Evolutionary conservation across 2,329 filamentous ascomycete genomes (phyloP).

Genomic region (Cordyceps cicadae): DNA sequence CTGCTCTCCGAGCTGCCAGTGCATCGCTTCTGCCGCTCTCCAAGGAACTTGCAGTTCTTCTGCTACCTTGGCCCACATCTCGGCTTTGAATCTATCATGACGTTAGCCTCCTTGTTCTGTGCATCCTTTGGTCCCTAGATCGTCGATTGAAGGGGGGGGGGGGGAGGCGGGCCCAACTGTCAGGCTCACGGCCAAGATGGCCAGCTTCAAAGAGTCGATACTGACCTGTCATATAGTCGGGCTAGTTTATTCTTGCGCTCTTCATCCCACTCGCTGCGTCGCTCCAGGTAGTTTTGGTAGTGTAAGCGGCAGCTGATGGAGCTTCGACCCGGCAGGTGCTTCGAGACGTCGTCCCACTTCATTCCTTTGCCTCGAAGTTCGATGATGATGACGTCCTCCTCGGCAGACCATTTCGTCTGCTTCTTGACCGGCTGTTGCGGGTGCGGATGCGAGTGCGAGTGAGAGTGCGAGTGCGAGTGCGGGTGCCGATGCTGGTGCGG

Average conservation of each 20-base stretch:
- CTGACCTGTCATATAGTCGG: slow-evolving; percentile 86
- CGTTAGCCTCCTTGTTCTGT: neutral
- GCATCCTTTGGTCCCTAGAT: neutral
- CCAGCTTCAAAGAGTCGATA: slow-evolving; percentile 12
- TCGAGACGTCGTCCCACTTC: slow-evolving; percentile 99
- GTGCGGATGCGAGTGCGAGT: slow-evolving; percentile 29
- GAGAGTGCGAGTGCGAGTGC: no score
- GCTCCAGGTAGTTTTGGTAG: slow-evolving; percentile 95
- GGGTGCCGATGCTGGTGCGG: slow-evolving; percentile 42
- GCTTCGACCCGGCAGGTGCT: slow-evolving; percentile 79
- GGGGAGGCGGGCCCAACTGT: neutral
- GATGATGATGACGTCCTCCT: slow-evolving; percentile 91
- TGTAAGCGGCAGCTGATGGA: slow-evolving; percentile 90
- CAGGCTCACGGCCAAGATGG: neutral
- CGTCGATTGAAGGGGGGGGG: neutral
- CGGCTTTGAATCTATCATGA: slow-evolving; percentile 72
- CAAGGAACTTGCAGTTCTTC: slow-evolving; percentile 93
- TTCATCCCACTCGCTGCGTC: slow-evolving; percentile 90
- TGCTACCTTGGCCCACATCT: slow-evolving; percentile 96
- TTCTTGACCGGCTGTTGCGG: slow-evolving; percentile 73
- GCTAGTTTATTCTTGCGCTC: slow-evolving; percentile 96
- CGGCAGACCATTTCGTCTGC: slow-evolving; percentile 92
- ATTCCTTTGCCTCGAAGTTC: slow-evolving; percentile 82
- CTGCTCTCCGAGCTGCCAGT: slow-evolving; percentile 88
- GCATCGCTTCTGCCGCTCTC: slow-evolving; percentile 94